Evolutionary conservation across 176 grass and related monocot genomes (phyloP).

Genomic region (Oryza coarctata): DNA sequence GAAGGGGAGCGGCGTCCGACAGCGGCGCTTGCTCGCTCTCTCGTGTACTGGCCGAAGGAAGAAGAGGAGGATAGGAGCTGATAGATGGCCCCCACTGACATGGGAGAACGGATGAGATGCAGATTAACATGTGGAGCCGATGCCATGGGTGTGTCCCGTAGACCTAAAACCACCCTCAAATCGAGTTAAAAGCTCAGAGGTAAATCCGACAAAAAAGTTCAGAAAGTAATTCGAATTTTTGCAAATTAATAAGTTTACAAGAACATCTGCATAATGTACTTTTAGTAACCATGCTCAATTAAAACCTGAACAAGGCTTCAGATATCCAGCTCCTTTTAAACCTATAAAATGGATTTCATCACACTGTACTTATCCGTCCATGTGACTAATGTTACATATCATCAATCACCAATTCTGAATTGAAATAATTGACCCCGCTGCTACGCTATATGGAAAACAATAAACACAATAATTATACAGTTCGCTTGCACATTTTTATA

Average conservation of each 20-base stretch:
- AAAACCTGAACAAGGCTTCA: background rate
- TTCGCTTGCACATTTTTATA: constrained; percentile 41
- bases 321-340: background rate
- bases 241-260: background rate
- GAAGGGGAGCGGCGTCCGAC: no score
- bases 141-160: no score
- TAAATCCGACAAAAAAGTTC: no score
- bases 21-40: no score
- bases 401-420: constrained; percentile 9
- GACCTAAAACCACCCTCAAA: no score
- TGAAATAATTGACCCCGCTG: background rate
- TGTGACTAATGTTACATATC: constrained; percentile 9
- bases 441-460: background rate
- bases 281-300: background rate
- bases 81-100: no score
- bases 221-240: no score
- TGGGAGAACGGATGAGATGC: no score
- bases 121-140: no score
- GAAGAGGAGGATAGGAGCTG: no score
- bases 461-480: constrained; percentile 15
- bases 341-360: background rate
- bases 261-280: background rate
- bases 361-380: background rate
- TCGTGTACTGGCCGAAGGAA: no score
- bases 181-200: no score